Base-by-base conservation (phyloP, 1,139 yeast genomes). In the Kodamaea arcana region DNA sequence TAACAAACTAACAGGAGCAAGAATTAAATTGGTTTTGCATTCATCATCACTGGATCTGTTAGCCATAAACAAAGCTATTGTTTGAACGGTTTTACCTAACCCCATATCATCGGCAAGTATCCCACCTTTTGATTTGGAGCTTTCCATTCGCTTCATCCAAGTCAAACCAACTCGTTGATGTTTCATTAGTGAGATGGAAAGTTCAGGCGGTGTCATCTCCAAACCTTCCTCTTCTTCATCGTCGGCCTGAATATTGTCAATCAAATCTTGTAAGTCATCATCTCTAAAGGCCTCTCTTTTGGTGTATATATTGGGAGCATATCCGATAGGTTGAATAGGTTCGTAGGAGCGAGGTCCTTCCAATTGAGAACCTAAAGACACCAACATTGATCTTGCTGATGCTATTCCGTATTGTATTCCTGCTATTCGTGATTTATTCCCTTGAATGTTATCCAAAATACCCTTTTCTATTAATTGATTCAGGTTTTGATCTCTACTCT, bases 81-180 rank as follows among this genome's bases (percentile, higher is more conserved):
- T 75, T 58, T 88, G 97, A 28, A 88, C 79, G 0, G 97, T 88
- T 56, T 88, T 90, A 41, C 96, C 97, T 22, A 88, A 64, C 22
- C 96, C 97, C 97, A 88, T 88, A 62, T 85, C 96, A 60, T 88
- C 97, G 1, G 95, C 95, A 27, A 88, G 61, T 21, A 88, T 72
- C 2, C 96, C 95, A 18, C 97, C 97, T 42, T 71, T 72, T 3
- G 67, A 60, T 21, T 54, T 58, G 3, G 72, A 59, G n/a, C 66
- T 61, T 48, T 87, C 96, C 69, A 75, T 79, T 25, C 81, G 69
- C 30, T 74, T 50, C 46, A 92, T 62, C 97, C 97, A 92, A 3
- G 81, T 72, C 20, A 92, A 67, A 1, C 97, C 97, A 41, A 82
- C 67, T 36, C 87, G 70, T 60, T 92, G 98, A 62, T 92, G 97